Evolutionary conservation across 495 filamentous ascomycete genomes (phyloP), one percentile per base, ranked within the genome.

Genomic region (Lophium mytilinum): DNA sequence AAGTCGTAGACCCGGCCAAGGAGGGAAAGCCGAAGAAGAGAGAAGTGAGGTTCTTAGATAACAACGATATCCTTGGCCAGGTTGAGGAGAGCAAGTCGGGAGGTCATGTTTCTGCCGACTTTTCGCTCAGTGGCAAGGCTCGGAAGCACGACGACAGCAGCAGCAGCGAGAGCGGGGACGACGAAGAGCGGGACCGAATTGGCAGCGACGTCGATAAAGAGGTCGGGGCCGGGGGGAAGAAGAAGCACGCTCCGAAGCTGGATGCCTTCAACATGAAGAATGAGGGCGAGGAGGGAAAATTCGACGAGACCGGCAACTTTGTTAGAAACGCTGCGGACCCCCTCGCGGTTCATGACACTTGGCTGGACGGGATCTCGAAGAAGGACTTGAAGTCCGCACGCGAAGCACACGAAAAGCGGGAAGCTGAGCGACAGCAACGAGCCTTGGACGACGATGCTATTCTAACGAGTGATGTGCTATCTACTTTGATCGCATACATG

Each of bases 181-280:
- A 90, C 43, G 86, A 87, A 58, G 83, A 87, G 37, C 73, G 85
- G 42, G 83, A 77, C 50, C 68, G 78, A 33, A 84, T 84, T 4
- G 85, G 79, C 50, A 75, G 82, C 15, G 86, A 82, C 3, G 63
- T 94, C 4, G 91, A 95, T 63, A 85, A 89, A 48, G 93, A 97
- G 69, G 73, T 98, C 34, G 94, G 94, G 1, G 84, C 87, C 3
- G 94, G 93, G 7, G 84, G 83, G 0, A 85, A 90, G 62, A 97
- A 96, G 71, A 90, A 87, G 68, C 89, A 95, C 69, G 94, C 94
- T 14, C 93, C 93, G n/a, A 85, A 93, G 63, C 77, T 97, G 24
- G 93, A 96, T 71, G 93, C 90, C 0, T 98, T 98, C 78, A 96
- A 98, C 66, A 90, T 98, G 81, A 82, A 79, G 48, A 72, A 77